Base-by-base conservation (phyloP, 2,329 filamentous ascomycete species). In the Ophiostoma ips region DNA sequence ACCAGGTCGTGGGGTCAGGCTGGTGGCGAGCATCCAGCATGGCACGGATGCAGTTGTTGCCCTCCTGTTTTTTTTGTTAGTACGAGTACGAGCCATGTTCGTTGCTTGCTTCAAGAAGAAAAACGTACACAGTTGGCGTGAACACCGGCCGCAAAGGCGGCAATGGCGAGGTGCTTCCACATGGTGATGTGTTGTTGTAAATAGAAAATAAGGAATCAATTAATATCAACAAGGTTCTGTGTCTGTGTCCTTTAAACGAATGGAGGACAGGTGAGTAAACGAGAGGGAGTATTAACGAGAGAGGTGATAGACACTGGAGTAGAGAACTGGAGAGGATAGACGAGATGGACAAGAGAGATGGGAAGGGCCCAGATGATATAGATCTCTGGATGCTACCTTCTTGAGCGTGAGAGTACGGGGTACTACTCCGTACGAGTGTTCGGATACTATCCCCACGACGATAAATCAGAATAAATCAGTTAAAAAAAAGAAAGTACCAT, bases 31-130 rank as follows among this genome's bases (percentile, higher is more conserved):
- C 15, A 21, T 50, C 35, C 21, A 50, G 33, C 54, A 55, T 54
- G 19, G 52, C 49, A 8, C 47, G 37, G n/a, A 55, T 50, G 33
- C 54, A 55, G 43, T 49, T 46, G 43, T 49, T 52, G 43, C 47
- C 43, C 21, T 50, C 48, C 53, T 55, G 48, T 30, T n/a, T 16
- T 38, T 34, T 12, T 16, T 38, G 34, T 46, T n/a, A 50, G 48
- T 9, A 38, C 3, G 5, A 6, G 6, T 21, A 19, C 4, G 2
- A 10, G 11, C 12, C 1, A 18, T n/a, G 11, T 11, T 1, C 15
- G 7, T 11, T 33, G 12, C 3, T 1, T 11, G 13, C n/a, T 3
- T 1, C 9, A 40, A 19, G 13, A n/a, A 40, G 28, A 7, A 8
- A 5, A 12, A 41, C 49, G 2, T 47, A 50, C 49, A 13, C 45